phyloP scores from a whole-genome alignment of 192 early-diverging fungal species.

The Podila horticola region DNA sequence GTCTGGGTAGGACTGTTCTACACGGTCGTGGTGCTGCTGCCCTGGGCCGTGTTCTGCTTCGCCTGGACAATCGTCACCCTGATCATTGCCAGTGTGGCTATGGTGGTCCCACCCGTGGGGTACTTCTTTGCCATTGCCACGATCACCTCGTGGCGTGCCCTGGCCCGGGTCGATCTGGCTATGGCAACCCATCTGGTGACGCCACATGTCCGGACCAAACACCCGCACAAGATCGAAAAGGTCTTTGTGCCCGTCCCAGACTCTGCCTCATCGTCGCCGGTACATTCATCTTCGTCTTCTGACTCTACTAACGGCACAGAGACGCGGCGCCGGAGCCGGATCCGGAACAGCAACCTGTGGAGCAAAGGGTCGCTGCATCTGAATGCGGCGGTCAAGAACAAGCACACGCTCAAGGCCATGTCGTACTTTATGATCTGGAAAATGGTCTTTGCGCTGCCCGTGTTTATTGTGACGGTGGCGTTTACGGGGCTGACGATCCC shows the following conservation, averaged over 20 bases:
- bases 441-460: conserved; percentile 30
- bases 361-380: conserved; percentile 19
- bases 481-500: conserved; percentile 16
- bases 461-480: conserved; percentile 5
- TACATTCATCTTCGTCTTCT: not conserved
- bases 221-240: conserved; percentile 9
- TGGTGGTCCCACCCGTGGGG: conserved; percentile 41
- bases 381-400: conserved; percentile 2
- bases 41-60: conserved; percentile 42
- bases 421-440: conserved; percentile 47
- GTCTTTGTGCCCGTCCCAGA: conserved; percentile 33
- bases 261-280: conserved; percentile 18
- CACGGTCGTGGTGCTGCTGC: conserved; percentile 20
- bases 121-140: conserved; percentile 24
- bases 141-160: conserved; percentile 33
- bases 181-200: conserved; percentile 22
- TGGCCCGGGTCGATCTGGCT: conserved; percentile 28
- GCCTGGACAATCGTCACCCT: conserved; percentile 13
- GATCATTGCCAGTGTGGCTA: not conserved
- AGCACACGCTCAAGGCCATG: conserved; percentile 20
- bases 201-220: not conserved
- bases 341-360: conserved; percentile 21
- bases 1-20: conserved; percentile 23
- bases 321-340: conserved; percentile 21
- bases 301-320: not conserved